Percentiles rank a stretch among this genome's conserved stretches.
These are phyloP conservation scores for Rosa lucieae DNA, from an alignment of 306 rosid species.

Conservation along the genomic window DNA sequence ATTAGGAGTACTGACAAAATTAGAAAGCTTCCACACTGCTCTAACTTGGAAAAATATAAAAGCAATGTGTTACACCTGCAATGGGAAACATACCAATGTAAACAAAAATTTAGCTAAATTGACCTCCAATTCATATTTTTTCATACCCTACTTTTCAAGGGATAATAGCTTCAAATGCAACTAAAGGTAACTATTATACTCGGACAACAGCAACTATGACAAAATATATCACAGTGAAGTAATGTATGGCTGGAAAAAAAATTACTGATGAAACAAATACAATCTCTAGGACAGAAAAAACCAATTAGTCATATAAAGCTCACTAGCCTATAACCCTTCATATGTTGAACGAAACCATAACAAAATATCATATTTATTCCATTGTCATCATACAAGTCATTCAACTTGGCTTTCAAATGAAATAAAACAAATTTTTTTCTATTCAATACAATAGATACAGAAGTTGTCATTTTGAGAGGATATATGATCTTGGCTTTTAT, in stretches of 20 bases:
- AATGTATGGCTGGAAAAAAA: not conserved
- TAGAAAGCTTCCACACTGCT: slow-evolving; percentile 41
- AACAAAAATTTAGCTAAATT: slow-evolving; percentile 14
- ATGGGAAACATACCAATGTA: slow-evolving; percentile 23
- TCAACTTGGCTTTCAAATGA: not conserved
- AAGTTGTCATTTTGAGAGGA: slow-evolving; percentile 11
- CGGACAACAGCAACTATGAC: not conserved
- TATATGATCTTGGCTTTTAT: not conserved
- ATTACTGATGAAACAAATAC: not conserved
- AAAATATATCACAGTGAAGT: not conserved
- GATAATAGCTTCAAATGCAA: slow-evolving; percentile 17
- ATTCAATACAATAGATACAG: slow-evolving; percentile 4
- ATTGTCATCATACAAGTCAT: not conserved
- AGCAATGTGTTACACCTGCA: slow-evolving; percentile 44
- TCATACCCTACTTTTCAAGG: slow-evolving; percentile 10
- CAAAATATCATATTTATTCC: slow-evolving; percentile 12
- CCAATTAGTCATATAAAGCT: slow-evolving; percentile 7
- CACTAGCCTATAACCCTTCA: slow-evolving; percentile 9
- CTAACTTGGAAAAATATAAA: slow-evolving; percentile 33
- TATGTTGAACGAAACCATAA: slow-evolving; percentile 23
- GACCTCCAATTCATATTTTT: slow-evolving; percentile 5
- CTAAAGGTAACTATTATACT: not conserved
- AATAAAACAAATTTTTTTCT: not conserved
- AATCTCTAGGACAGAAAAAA: slow-evolving; percentile 8
- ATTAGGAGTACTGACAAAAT: slow-evolving; percentile 42